Base-by-base conservation (phyloP, 441 rosid species). In the Cnidoscolus chayamansa region DNA sequence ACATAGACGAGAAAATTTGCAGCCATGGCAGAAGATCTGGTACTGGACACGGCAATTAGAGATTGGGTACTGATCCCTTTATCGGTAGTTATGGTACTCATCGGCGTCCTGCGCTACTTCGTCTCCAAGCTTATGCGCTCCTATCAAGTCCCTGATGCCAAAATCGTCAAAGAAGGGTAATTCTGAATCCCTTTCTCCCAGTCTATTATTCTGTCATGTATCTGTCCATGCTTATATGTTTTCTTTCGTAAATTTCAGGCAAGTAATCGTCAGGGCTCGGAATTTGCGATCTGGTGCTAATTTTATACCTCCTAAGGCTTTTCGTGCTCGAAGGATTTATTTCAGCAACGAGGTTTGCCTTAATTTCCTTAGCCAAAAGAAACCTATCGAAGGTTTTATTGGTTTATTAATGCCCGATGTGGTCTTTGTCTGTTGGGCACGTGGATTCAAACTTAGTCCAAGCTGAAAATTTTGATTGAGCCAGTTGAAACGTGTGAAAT, bases 1-100 rank as follows among this genome's bases (percentile, higher is more conserved):
- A 25, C 69, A 48, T 32, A 30, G 37, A 16, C n/a, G 7, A 5
- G 58, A 58, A 16, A 63, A n/a, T 3, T n/a, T 19, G 49, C 17
- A 78, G 74, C 70, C 51, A 95, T 91, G 99, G 96, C 95, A 78
- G 99, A 91, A 78, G 99, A 95, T 82, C 85, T 94, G 72, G 98
- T 95, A 35, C 85, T 93, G 1, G 97, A 92, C 78, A 90, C 96
- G 56, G 98, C 98, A 75, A 93, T 96, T 20, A 91, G 99, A 84
- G 97, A 96, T 59, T 96, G 99, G 99, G 98, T 95, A 37, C 78
- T 95, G 74, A 94, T 94, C 31, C 98, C 96, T 16, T 83, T 94
- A 3, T 92, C 97, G 0, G 89, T 93, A 25, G 99, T 96, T 68
- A 94, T 89, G 97, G 98, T 92, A 35, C 93, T 92, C 63, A 94